A percentile compares a stretch with the other conserved stretches of the same genome.
phyloP scores from a whole-genome alignment of 805 yeast species.

The Gaillardinia entomophila region DNA sequence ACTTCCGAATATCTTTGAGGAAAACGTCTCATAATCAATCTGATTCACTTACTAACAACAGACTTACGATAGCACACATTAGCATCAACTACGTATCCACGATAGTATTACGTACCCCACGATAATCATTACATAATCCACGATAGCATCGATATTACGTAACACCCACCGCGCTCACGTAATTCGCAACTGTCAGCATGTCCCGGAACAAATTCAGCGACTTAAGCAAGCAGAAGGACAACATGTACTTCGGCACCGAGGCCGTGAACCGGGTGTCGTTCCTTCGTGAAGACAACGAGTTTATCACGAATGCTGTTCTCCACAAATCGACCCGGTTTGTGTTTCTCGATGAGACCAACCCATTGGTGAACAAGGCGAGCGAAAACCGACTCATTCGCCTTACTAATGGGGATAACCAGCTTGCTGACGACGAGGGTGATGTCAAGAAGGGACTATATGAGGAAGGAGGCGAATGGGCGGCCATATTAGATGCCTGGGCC shows the following conservation, averaged over 20 bases:
- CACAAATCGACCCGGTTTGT: constrained; percentile 48
- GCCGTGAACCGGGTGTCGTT: constrained; percentile 62
- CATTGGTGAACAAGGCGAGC: constrained; percentile 25
- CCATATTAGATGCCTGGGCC: constrained; percentile 15
- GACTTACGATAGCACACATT: too few species aligned
- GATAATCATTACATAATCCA: too few species aligned
- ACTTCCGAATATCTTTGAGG: constrained; percentile 22
- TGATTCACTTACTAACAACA: too few species aligned
- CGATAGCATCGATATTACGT: neutral
- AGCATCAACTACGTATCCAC: too few species aligned
- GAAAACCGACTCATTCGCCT: constrained; percentile 24
- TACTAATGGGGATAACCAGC: constrained; percentile 32
- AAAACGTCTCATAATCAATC: constrained; percentile 15
- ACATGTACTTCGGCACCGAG: constrained; percentile 40
- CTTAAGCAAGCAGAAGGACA: constrained; percentile 7
- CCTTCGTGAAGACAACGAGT: constrained; percentile 49
- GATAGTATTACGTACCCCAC: too few species aligned
- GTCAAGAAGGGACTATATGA: constrained; percentile 16
- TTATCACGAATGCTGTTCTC: constrained; percentile 39
- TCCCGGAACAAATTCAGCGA: neutral
- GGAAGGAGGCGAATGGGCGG: constrained; percentile 4
- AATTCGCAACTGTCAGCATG: neutral
- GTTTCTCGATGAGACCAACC: constrained; percentile 28
- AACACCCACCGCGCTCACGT: neutral
- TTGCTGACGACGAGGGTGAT: constrained; percentile 9